Base-by-base conservation (phyloP, 352 stramenopile genomes). In the Aphanomyces euteiches region DNA sequence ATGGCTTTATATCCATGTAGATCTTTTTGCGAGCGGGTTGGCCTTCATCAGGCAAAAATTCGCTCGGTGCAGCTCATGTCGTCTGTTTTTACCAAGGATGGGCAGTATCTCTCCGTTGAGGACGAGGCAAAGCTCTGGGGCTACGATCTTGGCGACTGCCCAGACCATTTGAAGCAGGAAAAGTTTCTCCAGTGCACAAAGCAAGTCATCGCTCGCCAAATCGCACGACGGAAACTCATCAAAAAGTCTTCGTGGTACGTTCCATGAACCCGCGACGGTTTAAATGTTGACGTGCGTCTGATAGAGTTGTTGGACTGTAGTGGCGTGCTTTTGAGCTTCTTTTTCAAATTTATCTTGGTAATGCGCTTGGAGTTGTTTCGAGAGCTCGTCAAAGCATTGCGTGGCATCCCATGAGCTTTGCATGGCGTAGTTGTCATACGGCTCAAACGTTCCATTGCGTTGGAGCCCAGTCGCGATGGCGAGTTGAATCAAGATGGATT, bases 131-230 rank as follows among this genome's bases (percentile, higher is more conserved):
- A 8, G 7, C 8, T 58, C 8, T 58, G 50, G 50, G 50, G 50
- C 50, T 58, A 58, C 21, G 50, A 58, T 28, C 50, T 58, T 36
- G 50, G 50, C 15, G 15, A 58, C 50, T 19, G 50, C 15, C 50
- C 50, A 58, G 50, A 58, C 15, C 50, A 58, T 19, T 12, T 36
- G 8, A 58, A 58, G 50, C 50, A 58, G 17, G 50, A 58, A 19
- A 17, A 28, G 21, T 58, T 19, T 28, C 50, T 58, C 50, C 50
- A 58, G 17, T 58, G 50, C 17, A 19, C 50, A 12, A 58, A 58
- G 50, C 15, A 58, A 8, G 50, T 28, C 50, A 58, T 58, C 21
- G 50, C 50, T 7, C 19, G 36, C 15, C 15, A 19, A 19, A 19
- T 58, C 21, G 10, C 17, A 8, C 15, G 50, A 19, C 50, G 50